Conservation (phyloP, 1,284 basidiomycete species). For the Boletus semigastroideus region DNA sequence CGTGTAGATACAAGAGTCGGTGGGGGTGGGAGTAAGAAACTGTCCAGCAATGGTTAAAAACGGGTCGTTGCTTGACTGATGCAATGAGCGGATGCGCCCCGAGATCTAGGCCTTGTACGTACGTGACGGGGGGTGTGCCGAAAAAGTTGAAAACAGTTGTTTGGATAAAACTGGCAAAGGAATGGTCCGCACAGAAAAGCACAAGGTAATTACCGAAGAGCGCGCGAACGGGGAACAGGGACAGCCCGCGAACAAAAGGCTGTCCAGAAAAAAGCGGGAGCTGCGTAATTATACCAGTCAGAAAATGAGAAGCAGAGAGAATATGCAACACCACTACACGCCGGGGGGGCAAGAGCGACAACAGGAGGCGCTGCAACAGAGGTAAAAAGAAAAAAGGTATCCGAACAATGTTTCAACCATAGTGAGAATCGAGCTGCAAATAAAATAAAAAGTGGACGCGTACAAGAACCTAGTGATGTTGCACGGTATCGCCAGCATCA, state of each 20-base stretch:
- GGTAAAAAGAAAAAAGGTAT: conserved; percentile 36
- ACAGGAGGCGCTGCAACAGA: conserved; percentile 29
- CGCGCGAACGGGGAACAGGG: conserved; percentile 27
- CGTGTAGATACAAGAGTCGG: conserved; percentile 10
- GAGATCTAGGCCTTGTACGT: conserved; percentile 7
- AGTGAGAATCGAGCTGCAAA: conserved; percentile 33
- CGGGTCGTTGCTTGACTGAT: conserved; percentile 17
- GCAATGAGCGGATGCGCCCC: conserved; percentile 27
- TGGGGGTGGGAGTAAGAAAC: conserved; percentile 15
- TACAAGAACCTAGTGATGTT: conserved; percentile 45
- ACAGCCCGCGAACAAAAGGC: conserved; percentile 27
- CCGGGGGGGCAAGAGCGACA: conserved; percentile 28
- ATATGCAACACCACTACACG: conserved; percentile 32
- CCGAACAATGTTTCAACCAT: conserved; percentile 34
- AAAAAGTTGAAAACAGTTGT: conserved; percentile 17
- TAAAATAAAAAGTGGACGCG: conserved; percentile 34
- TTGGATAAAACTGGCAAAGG: conserved; percentile 14
- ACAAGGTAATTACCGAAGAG: conserved; percentile 33
- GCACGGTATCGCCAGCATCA: conserved; percentile 54
- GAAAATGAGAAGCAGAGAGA: conserved; percentile 31
- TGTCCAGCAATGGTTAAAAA: conserved; percentile 27
- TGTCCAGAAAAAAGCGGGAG: conserved; percentile 23
- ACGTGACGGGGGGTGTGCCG: conserved; percentile 7
- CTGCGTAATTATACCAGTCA: conserved; percentile 31
- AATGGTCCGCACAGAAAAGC: conserved; percentile 25